phyloP scores from a whole-genome alignment of 1,284 basidiomycete species.

The Caloboletus firmus region DNA sequence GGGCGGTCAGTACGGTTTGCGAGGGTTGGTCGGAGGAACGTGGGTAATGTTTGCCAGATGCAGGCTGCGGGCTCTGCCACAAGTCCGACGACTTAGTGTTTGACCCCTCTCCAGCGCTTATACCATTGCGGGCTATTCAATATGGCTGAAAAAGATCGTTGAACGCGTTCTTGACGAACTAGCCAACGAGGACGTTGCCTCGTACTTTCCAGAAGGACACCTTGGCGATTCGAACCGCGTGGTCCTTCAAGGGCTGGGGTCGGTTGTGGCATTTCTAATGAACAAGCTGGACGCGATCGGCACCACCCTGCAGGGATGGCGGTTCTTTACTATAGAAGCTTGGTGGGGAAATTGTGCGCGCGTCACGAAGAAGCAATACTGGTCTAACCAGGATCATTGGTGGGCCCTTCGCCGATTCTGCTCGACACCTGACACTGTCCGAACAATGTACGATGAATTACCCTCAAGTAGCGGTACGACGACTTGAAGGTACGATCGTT shows the following conservation, averaged over 20 bases:
- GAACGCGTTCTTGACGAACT: not conserved
- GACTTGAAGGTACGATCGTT: not conserved
- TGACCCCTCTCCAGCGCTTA: not conserved
- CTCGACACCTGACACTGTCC: too few species aligned
- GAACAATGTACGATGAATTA: not conserved
- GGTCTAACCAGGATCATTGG: not conserved
- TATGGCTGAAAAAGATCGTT: not conserved
- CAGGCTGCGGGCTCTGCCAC: not conserved
- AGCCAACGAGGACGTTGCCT: not conserved
- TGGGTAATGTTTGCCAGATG: constrained; percentile 14
- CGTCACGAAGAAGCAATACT: not conserved
- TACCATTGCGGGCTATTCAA: not conserved
- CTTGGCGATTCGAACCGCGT: too few species aligned
- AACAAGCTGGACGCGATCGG: too few species aligned
- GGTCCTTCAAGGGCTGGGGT: too few species aligned
- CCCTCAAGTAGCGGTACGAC: not conserved
- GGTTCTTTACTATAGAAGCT: not conserved
- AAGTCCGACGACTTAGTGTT: too few species aligned
- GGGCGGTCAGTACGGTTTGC: too few species aligned
- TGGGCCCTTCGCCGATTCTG: too few species aligned
- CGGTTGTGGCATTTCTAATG: too few species aligned
- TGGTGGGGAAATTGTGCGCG: too few species aligned
- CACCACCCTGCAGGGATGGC: not conserved
- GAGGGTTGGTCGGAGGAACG: constrained; percentile 1
- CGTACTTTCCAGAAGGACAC: not conserved